Evolutionary conservation across 2,329 filamentous ascomycete species (phyloP).

Genomic region (Botryotinia narcissicola): DNA sequence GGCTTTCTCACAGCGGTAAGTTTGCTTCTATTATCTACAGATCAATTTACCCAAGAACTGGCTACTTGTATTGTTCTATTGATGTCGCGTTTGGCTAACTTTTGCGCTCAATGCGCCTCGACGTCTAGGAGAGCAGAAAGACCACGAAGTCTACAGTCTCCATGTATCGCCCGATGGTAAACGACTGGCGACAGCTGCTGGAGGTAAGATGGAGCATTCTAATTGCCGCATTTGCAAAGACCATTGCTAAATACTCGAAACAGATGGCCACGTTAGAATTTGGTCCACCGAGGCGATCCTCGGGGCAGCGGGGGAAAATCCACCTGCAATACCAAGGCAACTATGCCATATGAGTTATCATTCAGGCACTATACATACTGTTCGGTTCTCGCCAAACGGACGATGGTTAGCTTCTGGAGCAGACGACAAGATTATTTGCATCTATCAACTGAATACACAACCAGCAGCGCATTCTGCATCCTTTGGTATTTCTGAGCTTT

Average conservation of each 20-base stretch:
- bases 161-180: conserved; percentile 94
- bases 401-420: conserved; percentile 95
- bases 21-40: conserved; percentile 25
- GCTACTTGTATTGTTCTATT: background rate
- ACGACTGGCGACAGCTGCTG: conserved; percentile 88
- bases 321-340: conserved; percentile 74
- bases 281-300: conserved; percentile 97
- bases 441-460: conserved; percentile 81
- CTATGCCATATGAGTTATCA: conserved; percentile 98
- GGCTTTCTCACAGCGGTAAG: conserved; percentile 88
- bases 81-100: conserved; percentile 29
- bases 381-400: conserved; percentile 93
- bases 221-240: conserved; percentile 11
- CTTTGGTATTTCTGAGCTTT: conserved; percentile 60
- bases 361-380: conserved; percentile 93
- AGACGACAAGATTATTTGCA: conserved; percentile 98
- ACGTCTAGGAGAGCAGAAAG: conserved; percentile 80
- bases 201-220: conserved; percentile 56
- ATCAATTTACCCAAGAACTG: background rate
- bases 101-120: conserved; percentile 32
- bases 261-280: conserved; percentile 93
- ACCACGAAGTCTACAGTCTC: conserved; percentile 98
- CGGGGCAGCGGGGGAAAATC: conserved; percentile 69
- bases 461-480: conserved; percentile 72
- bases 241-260: conserved; percentile 28